Base-by-base conservation (phyloP, 768 basidiomycete genomes). In the Mycena alexandri region DNA sequence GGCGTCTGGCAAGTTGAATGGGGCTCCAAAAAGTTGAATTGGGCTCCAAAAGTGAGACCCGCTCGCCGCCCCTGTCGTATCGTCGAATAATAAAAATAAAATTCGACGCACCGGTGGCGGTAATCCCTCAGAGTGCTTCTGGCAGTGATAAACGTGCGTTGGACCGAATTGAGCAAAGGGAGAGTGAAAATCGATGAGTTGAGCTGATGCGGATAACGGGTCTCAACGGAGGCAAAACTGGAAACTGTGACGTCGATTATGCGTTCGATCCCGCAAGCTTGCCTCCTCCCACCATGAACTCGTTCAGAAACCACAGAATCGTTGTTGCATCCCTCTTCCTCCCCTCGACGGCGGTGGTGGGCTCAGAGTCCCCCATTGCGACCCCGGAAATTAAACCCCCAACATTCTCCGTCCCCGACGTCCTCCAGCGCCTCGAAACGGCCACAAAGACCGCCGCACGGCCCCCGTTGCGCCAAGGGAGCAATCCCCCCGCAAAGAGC, bases 281-380 rank as follows among this genome's bases (percentile, higher is more conserved):
- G 22, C 56, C 29, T 29, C 55, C 46, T 14, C 34, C 58, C 48
- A 74, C 78, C 66, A 93, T 93, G 92, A 85, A 84, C 75, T 89
- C 92, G 42, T 86, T 93, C 74, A 84, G 90, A 61, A 87, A 88
- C 78, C 90, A 92, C 77, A 83, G 93, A 36, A 84, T 92, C 61
- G 82, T 94, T 77, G 89, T 95, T 76, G 93, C 93, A 17, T 90
- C 91, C n/a, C 88, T 94, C 65, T 94, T 95, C 75, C 88, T 94
- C 41, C 93, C 93, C 42, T 87, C 86, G 65, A 92, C 93, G 42
- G 87, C 88, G 47, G 87, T 89, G 50, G 79, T 89, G 46, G 88
- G 86, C 75, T 24, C 66, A 38, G 85, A 89, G 25, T 88, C 88
- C 0, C 76, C 79, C 16, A 85, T 86, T 0, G 73, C 86, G 0